These are phyloP conservation scores for Thermoascus crustaceus DNA, from an alignment of 2,329 filamentous ascomycete species.

Conservation along the genomic window DNA sequence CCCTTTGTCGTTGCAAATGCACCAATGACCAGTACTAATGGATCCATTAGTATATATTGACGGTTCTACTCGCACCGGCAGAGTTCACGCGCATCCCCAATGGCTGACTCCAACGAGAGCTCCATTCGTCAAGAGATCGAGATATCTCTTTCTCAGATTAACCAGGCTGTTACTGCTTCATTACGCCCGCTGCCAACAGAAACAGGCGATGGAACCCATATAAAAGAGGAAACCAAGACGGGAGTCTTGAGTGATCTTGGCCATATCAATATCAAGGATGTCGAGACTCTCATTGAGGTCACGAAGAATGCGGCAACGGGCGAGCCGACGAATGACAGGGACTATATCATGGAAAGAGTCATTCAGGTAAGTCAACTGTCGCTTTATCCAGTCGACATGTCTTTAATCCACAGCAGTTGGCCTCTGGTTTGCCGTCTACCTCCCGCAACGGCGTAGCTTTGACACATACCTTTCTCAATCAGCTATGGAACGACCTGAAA, in stretches of 20 bases:
- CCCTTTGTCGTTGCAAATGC: too few relatives aligned
- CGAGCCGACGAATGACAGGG: conserved; percentile 52
- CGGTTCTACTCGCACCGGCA: too few relatives aligned
- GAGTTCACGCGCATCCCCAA: conserved; percentile 8
- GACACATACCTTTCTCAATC: conserved; percentile 45
- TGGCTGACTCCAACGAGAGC: conserved; percentile 14
- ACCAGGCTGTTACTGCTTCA: conserved; percentile 34
- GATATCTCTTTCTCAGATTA: conserved; percentile 29
- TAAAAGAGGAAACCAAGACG: conserved; percentile 23
- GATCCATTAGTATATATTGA: background rate
- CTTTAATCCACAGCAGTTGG: conserved; percentile 19
- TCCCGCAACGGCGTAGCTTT: conserved; percentile 29
- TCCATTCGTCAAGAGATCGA: conserved; percentile 25
- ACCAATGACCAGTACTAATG: background rate
- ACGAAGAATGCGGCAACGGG: conserved; percentile 40
- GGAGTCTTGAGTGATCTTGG: conserved; percentile 39
- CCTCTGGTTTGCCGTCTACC: conserved; percentile 28
- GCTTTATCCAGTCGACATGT: background rate
- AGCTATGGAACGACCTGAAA: conserved; percentile 47
- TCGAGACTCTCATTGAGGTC: conserved; percentile 32
- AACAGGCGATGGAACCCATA: conserved; percentile 35
- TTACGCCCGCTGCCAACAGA: conserved; percentile 34
- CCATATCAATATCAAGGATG: conserved; percentile 39
- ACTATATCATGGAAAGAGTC: conserved; percentile 53
- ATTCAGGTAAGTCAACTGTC: conserved; percentile 33